Base-by-base conservation (phyloP, 805 yeast species). In the Pichia scutulata region DNA sequence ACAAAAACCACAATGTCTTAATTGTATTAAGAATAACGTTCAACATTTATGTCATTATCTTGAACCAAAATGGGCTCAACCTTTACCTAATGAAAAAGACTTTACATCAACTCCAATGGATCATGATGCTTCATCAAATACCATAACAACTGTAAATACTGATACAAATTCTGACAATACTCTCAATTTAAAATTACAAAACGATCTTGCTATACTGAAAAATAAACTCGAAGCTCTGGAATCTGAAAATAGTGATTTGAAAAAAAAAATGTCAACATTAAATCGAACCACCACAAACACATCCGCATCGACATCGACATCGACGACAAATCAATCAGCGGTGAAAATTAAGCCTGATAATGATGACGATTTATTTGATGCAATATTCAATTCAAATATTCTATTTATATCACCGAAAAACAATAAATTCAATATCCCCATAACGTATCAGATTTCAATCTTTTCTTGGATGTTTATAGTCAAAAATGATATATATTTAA, bases 1-100 rank as follows among this genome's bases (percentile, higher is more conserved):
- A 57, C 70, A 70, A 43, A 72, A 78, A 55, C 84, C 84, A 1
- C 78, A 76, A 46, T 78, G 84, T 61, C 69, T 76, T 9, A 78
- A 76, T 50, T 78, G 84, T 66, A 70, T 72, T 36, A 75, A 76
- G 57, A 78, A 80, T 16, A 82, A 82, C 2, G 82, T 78, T 16
- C 75, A 75, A 8, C 82, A 78, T 58, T 63, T 78, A 19, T 78
- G 84, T 52, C 78, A 76, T 47, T 78, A 77, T 55, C 68, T 78
- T 56, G 82, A 77, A 53, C 84, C 81, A 41, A 68, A 72, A n/a
- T 78, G 84, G 84, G 82, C 83, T 0, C 73, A 72, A 50, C 68
- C 66, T 46, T 28, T 62, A 19, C 39, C 43, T 13, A 18, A n/a
- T 25, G 36, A 40, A 28, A 39, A 39, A 16, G 37, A 42, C 28